Evolutionary conservation across 768 basidiomycete genomes (phyloP).

Genomic region (Suillus placidus): DNA sequence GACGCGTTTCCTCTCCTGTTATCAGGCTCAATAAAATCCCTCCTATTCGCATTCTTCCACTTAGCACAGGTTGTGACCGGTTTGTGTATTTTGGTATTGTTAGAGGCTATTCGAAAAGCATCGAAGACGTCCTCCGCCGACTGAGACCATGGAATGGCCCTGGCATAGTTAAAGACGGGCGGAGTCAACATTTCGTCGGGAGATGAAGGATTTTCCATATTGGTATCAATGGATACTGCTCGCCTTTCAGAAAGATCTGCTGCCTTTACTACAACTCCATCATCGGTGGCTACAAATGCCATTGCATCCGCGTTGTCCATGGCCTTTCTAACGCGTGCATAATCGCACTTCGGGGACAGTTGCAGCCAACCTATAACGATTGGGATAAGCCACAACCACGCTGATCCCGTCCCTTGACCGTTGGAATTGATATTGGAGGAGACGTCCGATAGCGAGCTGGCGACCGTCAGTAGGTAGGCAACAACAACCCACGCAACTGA

Average conservation of each 20-base stretch:
- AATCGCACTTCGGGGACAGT: conserved; percentile 43
- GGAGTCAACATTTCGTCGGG: conserved; percentile 28
- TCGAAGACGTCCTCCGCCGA: conserved; percentile 7
- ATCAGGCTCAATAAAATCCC: conserved; percentile 1
- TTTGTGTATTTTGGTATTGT: conserved; percentile 10
- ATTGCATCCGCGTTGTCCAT: conserved; percentile 32
- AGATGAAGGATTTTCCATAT: conserved; percentile 10
- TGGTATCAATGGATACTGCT: conserved; percentile 7
- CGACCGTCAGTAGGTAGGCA: conserved; percentile 44
- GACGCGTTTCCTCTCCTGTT: conserved; percentile 14
- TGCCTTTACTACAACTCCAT: conserved; percentile 7
- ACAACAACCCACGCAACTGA: conserved; percentile 48
- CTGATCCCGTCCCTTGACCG: conserved; percentile 42
- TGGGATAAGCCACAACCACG: conserved; percentile 49
- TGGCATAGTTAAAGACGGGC: conserved; percentile 30
- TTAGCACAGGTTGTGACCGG: conserved; percentile 8
- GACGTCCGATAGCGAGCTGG: conserved; percentile 29
- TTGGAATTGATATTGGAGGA: conserved; percentile 29
- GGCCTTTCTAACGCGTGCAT: conserved; percentile 31
- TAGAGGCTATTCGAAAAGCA: conserved; percentile 10
- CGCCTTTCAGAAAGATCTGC: not conserved
- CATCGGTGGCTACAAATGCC: conserved; percentile 26
- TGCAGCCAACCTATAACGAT: conserved; percentile 45
- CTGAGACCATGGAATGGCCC: conserved; percentile 24
- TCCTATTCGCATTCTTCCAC: conserved; percentile 11